phyloP scores from a whole-genome alignment of 805 yeast genomes.

The Pichia ethanolica region DNA sequence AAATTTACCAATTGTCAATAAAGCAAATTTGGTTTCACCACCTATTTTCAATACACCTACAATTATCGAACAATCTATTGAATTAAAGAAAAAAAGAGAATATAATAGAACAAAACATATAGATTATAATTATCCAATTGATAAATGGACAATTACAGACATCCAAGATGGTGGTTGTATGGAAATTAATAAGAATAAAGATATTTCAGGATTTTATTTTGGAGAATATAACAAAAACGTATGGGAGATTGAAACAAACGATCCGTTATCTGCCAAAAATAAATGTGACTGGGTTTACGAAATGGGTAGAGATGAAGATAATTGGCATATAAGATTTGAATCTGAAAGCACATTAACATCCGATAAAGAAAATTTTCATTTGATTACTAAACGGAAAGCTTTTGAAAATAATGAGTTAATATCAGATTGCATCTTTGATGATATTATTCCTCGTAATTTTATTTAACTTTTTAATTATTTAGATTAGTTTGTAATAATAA shows the following conservation, averaged over 20 bases:
- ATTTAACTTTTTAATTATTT: conserved; percentile 13
- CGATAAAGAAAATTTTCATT: conserved; percentile 28
- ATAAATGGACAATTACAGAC: conserved; percentile 30
- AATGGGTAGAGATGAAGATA: conserved; percentile 34
- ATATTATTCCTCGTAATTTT: conserved; percentile 29
- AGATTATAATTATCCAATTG: conserved; percentile 28
- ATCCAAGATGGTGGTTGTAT: conserved; percentile 31
- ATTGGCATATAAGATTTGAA: conserved; percentile 32
- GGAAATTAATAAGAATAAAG: conserved; percentile 26
- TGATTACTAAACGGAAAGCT: conserved; percentile 29
- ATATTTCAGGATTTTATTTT: conserved; percentile 31
- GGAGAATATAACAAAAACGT: conserved; percentile 34
- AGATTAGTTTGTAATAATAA: too few species aligned
- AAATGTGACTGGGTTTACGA: conserved; percentile 34
- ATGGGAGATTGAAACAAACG: conserved; percentile 30
- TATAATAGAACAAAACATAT: conserved; percentile 23
- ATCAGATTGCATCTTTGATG: conserved; percentile 30
- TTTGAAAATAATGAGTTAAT: conserved; percentile 28
- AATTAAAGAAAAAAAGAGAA: conserved; percentile 20
- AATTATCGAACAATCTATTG: conserved; percentile 22
- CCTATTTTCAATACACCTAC: conserved; percentile 27
- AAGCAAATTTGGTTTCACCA: conserved; percentile 10
- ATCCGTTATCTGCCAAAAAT: conserved; percentile 34
- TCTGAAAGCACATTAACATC: conserved; percentile 26
- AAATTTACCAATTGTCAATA: conserved; percentile 25